These are phyloP conservation scores for Neurospora sp. DNA, from an alignment of 495 filamentous ascomycete species.

Conservation along the genomic window DNA sequence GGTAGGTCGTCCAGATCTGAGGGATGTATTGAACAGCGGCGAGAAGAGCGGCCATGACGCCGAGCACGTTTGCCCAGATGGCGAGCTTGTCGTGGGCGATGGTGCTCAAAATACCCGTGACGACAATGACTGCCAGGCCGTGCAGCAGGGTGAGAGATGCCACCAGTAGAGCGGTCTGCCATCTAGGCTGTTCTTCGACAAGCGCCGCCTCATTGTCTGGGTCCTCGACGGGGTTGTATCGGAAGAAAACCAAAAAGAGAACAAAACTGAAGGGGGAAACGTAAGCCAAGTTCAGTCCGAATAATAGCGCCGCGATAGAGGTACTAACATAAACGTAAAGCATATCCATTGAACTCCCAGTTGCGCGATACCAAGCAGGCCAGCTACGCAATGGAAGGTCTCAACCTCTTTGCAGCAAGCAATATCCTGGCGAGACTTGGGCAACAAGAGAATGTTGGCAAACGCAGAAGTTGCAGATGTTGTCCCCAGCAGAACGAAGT, in stretches of 20 bases:
- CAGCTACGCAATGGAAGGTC: slow-evolving; percentile 74
- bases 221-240: slow-evolving; percentile 49
- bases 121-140: slow-evolving; percentile 54
- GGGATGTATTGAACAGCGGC: slow-evolving; percentile 87
- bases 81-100: slow-evolving; percentile 48
- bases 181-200: slow-evolving; percentile 44
- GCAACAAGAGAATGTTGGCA: slow-evolving; percentile 81
- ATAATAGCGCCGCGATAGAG: neutral
- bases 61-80: slow-evolving; percentile 74
- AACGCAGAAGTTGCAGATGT: slow-evolving; percentile 81
- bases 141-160: slow-evolving; percentile 61
- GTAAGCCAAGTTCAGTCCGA: neutral
- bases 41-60: slow-evolving; percentile 65
- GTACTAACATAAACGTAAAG: slow-evolving; percentile 79
- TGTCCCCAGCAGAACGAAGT: slow-evolving; percentile 84
- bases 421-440: slow-evolving; percentile 65
- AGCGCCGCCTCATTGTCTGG: slow-evolving; percentile 20
- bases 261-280: slow-evolving; percentile 48
- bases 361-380: slow-evolving; percentile 77
- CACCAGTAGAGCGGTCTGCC: slow-evolving; percentile 65
- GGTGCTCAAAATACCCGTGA: slow-evolving; percentile 52
- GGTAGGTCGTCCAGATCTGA: slow-evolving; percentile 86
- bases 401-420: slow-evolving; percentile 74
- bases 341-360: slow-evolving; percentile 84
- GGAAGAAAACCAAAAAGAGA: slow-evolving; percentile 78